A percentile compares a stretch with the other conserved stretches of the same genome.
Conservation (phyloP, 2,329 filamentous ascomycete genomes). For the Phoma sp. region DNA sequence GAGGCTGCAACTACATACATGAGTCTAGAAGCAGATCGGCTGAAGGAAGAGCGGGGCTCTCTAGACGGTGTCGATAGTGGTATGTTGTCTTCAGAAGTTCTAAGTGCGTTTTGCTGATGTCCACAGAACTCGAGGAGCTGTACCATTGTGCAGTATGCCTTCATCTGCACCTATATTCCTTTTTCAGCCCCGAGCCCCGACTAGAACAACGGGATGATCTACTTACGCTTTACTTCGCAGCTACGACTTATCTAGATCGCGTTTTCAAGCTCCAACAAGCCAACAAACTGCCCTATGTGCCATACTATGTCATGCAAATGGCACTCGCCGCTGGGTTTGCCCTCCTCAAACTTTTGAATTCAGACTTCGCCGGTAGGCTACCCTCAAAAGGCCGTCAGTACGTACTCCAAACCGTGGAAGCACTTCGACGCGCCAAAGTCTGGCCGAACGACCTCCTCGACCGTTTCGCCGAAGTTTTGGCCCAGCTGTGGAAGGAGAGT, state of each 20-base stretch:
- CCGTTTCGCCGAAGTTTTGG: constrained; percentile 82
- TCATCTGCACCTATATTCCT: constrained; percentile 77
- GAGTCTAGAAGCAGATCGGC: constrained; percentile 43
- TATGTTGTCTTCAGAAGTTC: constrained; percentile 15
- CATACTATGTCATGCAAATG: constrained; percentile 84
- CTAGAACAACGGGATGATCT: constrained; percentile 66
- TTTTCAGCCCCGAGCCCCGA: constrained; percentile 78
- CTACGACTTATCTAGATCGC: constrained; percentile 69
- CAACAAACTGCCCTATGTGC: constrained; percentile 68
- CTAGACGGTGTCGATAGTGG: constrained; percentile 45
- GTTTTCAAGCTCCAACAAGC: constrained; percentile 60
- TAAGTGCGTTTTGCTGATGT: constrained; percentile 50
- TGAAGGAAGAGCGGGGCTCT: constrained; percentile 42
- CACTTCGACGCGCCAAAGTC: constrained; percentile 75
- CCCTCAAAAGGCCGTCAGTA: constrained; percentile 70
- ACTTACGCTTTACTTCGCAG: constrained; percentile 75
- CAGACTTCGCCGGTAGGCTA: constrained; percentile 70
- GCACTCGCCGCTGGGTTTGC: constrained; percentile 81
- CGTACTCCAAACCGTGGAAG: constrained; percentile 73
- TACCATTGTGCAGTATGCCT: constrained; percentile 75
- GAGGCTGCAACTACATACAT: constrained; percentile 42
- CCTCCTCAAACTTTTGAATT: constrained; percentile 76
- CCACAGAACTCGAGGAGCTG: constrained; percentile 57
- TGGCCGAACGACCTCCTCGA: constrained; percentile 80
- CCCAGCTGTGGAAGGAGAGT: constrained; percentile 78